These are phyloP conservation scores for Geosmithia morbida DNA, from an alignment of 2,329 filamentous ascomycete genomes.

Conservation along the genomic window DNA sequence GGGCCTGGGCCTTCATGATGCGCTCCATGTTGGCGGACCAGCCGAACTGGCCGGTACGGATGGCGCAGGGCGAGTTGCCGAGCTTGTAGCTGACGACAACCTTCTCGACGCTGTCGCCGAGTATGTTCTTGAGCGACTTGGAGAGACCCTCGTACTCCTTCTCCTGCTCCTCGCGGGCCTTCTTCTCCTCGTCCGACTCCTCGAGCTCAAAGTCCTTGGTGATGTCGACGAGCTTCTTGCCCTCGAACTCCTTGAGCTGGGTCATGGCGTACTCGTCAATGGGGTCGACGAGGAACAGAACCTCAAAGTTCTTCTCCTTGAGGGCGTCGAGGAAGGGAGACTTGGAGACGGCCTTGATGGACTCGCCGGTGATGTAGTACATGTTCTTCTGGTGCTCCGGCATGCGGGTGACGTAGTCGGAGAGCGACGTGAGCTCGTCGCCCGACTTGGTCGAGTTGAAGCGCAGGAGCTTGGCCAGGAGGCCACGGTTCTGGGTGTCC, in stretches of 20 bases:
- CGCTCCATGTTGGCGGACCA: conserved; percentile 99
- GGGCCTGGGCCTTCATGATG: conserved; percentile 99
- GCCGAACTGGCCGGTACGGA: conserved; percentile 98
- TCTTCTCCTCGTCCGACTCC: conserved; percentile 99
- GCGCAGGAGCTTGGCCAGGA: conserved; percentile 94
- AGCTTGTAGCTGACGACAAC: conserved; percentile 98
- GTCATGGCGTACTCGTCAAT: conserved; percentile 99
- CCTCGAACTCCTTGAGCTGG: conserved; percentile 98
- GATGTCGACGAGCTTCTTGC: conserved; percentile 99
- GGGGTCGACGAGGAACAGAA: conserved; percentile 97
- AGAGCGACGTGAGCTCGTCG: conserved; percentile 85
- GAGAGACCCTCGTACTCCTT: conserved; percentile 93
- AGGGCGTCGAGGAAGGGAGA: conserved; percentile 98
- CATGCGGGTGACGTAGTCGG: conserved; percentile 99
- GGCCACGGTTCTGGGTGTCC: conserved; percentile 89
- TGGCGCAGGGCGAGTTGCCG: conserved; percentile 84
- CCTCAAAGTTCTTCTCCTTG: conserved; percentile 98
- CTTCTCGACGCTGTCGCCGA: conserved; percentile 99
- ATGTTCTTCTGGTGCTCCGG: conserved; percentile 99
- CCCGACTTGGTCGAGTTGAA: conserved; percentile 99
- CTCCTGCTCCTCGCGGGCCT: conserved; percentile 84
- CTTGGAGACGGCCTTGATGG: conserved; percentile 93
- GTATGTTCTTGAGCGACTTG: conserved; percentile 97
- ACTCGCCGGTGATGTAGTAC: conserved; percentile 99
- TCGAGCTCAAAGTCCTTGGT: conserved; percentile 99